Evolutionary conservation across 1,284 basidiomycete genomes (phyloP).

Genomic region (Thecaphora thlaspeos): DNA sequence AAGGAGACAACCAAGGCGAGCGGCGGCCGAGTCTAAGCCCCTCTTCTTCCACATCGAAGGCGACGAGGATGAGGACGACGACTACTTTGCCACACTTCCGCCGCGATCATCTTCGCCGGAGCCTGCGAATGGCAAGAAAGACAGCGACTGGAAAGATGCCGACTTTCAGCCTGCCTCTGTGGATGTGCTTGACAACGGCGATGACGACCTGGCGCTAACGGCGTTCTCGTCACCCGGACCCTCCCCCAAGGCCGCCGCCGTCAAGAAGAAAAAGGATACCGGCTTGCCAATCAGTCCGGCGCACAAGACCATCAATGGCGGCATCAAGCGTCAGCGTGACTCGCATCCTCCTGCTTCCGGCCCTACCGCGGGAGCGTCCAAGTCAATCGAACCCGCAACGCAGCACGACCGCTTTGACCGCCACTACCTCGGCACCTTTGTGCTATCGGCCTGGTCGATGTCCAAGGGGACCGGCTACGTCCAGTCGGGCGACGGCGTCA

Average conservation of each 20-base stretch:
- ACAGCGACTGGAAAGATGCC: no score
- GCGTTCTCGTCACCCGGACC: no score
- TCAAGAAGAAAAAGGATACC: no score
- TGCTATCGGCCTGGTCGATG: constrained; percentile 51
- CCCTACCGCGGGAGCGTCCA: neutral
- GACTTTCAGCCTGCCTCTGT: no score
- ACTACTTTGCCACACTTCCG: constrained; percentile 1
- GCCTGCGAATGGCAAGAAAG: no score
- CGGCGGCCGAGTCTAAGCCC: constrained; percentile 19
- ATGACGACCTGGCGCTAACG: no score
- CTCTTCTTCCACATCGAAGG: constrained; percentile 27
- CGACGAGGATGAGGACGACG: constrained; percentile 14
- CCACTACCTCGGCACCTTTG: constrained; percentile 50
- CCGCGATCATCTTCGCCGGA: no score
- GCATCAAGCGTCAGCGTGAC: neutral
- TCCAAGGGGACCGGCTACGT: constrained; percentile 49
- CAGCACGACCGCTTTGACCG: constrained; percentile 29
- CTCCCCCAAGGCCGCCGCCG: no score
- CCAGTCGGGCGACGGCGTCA: constrained; percentile 44
- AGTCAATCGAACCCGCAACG: constrained; percentile 1
- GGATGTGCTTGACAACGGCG: no score
- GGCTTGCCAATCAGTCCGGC: no score
- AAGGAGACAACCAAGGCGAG: constrained; percentile 4
- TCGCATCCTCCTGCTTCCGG: neutral
- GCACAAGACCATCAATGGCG: no score